A percentile compares a stretch with the other conserved stretches of the same genome.
Conservation (phyloP, 2,329 filamentous ascomycete genomes). For the Xylaria sp. region DNA sequence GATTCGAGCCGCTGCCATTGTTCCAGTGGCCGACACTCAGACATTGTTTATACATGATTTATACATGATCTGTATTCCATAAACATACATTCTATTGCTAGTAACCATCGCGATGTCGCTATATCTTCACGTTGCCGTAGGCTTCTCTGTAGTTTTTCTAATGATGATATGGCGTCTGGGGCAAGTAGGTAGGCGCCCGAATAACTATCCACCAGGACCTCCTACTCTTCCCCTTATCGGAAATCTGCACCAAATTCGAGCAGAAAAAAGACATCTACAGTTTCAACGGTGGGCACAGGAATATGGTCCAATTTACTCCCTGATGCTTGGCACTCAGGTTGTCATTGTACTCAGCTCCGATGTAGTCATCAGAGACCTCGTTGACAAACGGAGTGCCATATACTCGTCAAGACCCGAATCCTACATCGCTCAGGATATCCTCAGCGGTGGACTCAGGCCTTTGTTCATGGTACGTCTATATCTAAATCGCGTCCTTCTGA, state of each 20-base stretch:
- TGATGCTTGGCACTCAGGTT: constrained; percentile 60
- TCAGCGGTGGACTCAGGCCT: constrained; percentile 34
- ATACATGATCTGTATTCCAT: too few species aligned
- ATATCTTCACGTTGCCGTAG: too few species aligned
- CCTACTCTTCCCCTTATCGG: constrained; percentile 1
- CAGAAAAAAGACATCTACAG: not conserved
- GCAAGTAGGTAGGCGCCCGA: too few species aligned
- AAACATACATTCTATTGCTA: too few species aligned
- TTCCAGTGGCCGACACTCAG: too few species aligned
- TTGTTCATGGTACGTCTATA: not conserved
- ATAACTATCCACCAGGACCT: not conserved
- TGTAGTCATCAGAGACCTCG: constrained; percentile 58
- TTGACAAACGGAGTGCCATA: constrained; percentile 60
- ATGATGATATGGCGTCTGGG: too few species aligned
- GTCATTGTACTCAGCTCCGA: constrained; percentile 59
- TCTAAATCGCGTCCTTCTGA: not conserved
- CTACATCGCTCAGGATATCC: constrained; percentile 52
- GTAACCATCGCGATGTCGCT: too few species aligned
- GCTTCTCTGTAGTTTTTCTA: too few species aligned
- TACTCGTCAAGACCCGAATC: constrained; percentile 58
- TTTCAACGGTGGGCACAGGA: constrained; percentile 47
- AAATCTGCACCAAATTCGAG: not conserved
- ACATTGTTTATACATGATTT: too few species aligned
- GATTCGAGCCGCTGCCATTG: too few species aligned
- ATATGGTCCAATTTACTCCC: constrained; percentile 60